Evolutionary conservation across 2,329 filamentous ascomycete species (phyloP), one percentile per base, ranked within the genome.

Genomic region (Ilyonectria destructans): DNA sequence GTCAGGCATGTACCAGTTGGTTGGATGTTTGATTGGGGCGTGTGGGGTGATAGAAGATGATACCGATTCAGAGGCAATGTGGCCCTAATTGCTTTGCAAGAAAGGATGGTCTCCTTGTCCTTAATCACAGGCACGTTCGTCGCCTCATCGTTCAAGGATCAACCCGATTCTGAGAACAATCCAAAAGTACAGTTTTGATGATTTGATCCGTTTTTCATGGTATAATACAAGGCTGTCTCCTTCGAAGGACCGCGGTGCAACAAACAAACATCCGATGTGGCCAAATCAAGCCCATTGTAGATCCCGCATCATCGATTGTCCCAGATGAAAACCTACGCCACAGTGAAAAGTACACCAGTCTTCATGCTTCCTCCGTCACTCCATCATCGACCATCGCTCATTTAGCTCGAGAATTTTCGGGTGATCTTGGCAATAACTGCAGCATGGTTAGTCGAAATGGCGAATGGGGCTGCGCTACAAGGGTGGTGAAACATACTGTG

Each of bases 361-460:
- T 61, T 49, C 56, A 58, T 62, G 35, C 31, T 43, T 63, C 64
- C 43, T 56, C 57, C 43, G 35, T 58, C 62, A 31, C 57, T 35
- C 37, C 55, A 37, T 59, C 67, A 56, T 75, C 60, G 33, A 29
- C 58, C 48, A 29, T 69, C 58, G 46, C 10, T 31, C 64, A 46
- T 80, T 81, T 88, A 89, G 85, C 86, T 88, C 64, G 89, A 91
- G 88, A 97, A 97, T 83, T 92, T 92, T 85, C 95, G 92, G 77
- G 95, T 97, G 80, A 98, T 86, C 88, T 98, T 98, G 82, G 95
- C 95, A 82, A 98, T 96, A 82, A 98, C 95, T 98, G 9, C 35
- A 12, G 33, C 29, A 21, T n/a, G 7, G 68, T 78, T 75, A 80
- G 75, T 35, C 72, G 33, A 12, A 17, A 6, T 19, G 15, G 52